phyloP scores from a whole-genome alignment of 1,139 yeast species.

The Kurtzmaniella quercitrusa region DNA sequence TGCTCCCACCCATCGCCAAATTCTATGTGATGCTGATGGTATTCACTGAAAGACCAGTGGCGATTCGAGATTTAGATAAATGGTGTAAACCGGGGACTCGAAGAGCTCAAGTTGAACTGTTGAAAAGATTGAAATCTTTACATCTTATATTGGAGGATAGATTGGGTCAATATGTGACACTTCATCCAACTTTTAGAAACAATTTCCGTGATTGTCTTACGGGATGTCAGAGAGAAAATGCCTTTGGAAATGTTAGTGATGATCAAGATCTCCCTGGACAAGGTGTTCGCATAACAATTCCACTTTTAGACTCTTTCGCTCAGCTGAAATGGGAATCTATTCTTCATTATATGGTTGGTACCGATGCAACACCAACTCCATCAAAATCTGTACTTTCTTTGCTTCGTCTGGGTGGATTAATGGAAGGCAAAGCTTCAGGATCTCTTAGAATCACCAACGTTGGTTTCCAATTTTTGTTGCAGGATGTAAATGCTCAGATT shows the following conservation, averaged over 20 bases:
- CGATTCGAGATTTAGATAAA: slow-evolving; percentile 62
- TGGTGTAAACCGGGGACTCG: slow-evolving; percentile 66
- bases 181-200: slow-evolving; percentile 70
- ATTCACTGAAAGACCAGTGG: slow-evolving; percentile 72
- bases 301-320: slow-evolving; percentile 76
- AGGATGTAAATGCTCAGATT: slow-evolving; percentile 89
- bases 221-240: slow-evolving; percentile 56
- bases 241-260: slow-evolving; percentile 38
- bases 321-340: slow-evolving; percentile 91
- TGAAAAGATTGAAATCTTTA: slow-evolving; percentile 70
- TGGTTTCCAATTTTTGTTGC: slow-evolving; percentile 91
- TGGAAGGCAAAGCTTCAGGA: slow-evolving; percentile 54
- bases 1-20: slow-evolving; percentile 86
- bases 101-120: slow-evolving; percentile 66
- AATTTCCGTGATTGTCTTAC: slow-evolving; percentile 82
- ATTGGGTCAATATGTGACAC: slow-evolving; percentile 49
- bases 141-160: slow-evolving; percentile 70
- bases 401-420: slow-evolving; percentile 72
- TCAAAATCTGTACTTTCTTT: slow-evolving; percentile 64
- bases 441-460: slow-evolving; percentile 74
- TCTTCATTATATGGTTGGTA: slow-evolving; percentile 96
- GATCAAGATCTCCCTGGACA: slow-evolving; percentile 14
- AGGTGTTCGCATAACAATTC: slow-evolving; percentile 51
- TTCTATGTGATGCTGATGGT: slow-evolving; percentile 85
- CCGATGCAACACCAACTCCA: slow-evolving; percentile 63